Conservation (phyloP, 2,329 filamentous ascomycete genomes). For the Fusarium stilboides region DNA sequence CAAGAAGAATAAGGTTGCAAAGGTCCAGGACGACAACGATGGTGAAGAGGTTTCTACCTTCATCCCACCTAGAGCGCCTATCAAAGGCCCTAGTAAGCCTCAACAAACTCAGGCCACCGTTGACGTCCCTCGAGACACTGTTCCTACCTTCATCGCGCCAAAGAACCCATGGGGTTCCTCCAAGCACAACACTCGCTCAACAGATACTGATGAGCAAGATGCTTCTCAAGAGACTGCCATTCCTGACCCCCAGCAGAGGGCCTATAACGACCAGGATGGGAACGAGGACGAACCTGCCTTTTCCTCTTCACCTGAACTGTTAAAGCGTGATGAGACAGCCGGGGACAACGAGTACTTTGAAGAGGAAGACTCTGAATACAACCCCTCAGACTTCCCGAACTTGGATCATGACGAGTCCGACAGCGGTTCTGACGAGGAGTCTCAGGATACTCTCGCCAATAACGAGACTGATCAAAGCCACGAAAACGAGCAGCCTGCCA, state of each 20-base stretch:
- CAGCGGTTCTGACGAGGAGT: neutral
- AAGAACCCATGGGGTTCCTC: slow-evolving; percentile 26
- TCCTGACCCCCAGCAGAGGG: slow-evolving; percentile 14
- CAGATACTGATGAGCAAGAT: neutral
- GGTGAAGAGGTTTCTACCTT: slow-evolving; percentile 10
- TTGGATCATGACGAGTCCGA: slow-evolving; percentile 15
- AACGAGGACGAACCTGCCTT: neutral
- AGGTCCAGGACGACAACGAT: slow-evolving; percentile 1
- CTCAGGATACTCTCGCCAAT: neutral
- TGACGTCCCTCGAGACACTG: slow-evolving; percentile 20
- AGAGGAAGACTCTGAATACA: slow-evolving; percentile 22
- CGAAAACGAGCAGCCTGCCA: slow-evolving; percentile 3
- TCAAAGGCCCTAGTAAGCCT: slow-evolving; percentile 20
- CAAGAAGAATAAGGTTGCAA: slow-evolving; percentile 24
- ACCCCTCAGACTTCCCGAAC: slow-evolving; percentile 20
- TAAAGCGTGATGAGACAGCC: slow-evolving; percentile 17
- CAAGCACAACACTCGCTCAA: slow-evolving; percentile 24
- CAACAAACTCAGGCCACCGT: neutral
- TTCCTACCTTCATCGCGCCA: slow-evolving; percentile 23
- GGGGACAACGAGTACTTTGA: slow-evolving; percentile 21
- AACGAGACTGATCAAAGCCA: slow-evolving; percentile 6
- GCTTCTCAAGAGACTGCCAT: slow-evolving; percentile 9
- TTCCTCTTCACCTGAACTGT: slow-evolving; percentile 7
- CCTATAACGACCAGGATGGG: neutral
- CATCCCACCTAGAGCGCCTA: slow-evolving; percentile 36